A percentile compares a stretch with the other conserved stretches of the same genome.
Conservation (phyloP, 306 rosid genomes). For the Hylodesmum podocarpum region DNA sequence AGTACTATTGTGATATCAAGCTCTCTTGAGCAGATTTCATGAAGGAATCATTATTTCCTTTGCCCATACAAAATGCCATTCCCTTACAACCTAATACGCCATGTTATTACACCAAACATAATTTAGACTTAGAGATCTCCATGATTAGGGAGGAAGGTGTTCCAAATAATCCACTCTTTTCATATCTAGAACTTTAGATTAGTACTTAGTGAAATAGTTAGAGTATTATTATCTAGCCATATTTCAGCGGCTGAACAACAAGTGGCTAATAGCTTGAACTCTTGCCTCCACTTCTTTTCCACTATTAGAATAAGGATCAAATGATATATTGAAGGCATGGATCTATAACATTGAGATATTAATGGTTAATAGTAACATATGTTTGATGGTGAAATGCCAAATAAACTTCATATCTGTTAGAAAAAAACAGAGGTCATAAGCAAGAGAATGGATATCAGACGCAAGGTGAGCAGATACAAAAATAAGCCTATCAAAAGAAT, state of each 20-base stretch:
- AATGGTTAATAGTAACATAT: background rate
- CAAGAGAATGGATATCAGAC: too few relatives aligned
- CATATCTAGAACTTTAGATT: background rate
- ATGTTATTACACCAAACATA: background rate
- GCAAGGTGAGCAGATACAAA: too few relatives aligned
- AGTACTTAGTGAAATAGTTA: background rate
- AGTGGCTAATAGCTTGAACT: background rate
- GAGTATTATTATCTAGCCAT: background rate
- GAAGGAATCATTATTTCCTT: background rate
- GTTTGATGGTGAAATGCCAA: background rate
- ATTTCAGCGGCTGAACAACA: background rate
- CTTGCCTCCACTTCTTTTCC: background rate
- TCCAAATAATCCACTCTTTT: background rate
- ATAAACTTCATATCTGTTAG: background rate
- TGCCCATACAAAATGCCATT: background rate
- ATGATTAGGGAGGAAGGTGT: background rate
- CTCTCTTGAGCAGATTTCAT: background rate
- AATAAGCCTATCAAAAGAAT: too few relatives aligned
- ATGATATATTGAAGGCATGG: background rate
- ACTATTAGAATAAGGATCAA: background rate
- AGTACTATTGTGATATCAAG: background rate
- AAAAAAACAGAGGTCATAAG: too few relatives aligned
- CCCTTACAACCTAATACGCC: background rate
- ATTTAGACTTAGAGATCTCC: background rate
- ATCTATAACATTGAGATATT: background rate